phyloP scores from a whole-genome alignment of 345 rosid genomes.

The Camelina neglecta region DNA sequence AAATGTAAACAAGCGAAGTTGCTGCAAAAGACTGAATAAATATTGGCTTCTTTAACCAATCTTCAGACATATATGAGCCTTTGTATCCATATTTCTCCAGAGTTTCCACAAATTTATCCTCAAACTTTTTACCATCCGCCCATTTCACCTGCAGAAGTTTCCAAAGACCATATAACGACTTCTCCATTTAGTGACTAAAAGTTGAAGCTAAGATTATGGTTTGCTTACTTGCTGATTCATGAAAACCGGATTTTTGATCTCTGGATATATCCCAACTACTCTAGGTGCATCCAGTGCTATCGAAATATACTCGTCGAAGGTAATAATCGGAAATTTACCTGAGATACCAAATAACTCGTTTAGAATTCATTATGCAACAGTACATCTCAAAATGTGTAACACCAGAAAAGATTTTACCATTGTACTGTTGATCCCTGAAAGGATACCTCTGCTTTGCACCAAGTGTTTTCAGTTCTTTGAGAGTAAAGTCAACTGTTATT shows the following conservation, averaged over 20 bases:
- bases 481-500: constrained; percentile 82
- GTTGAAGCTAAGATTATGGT: constrained; percentile 10
- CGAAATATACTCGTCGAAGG: constrained; percentile 86
- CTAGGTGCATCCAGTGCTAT: constrained; percentile 84
- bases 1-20: constrained; percentile 70
- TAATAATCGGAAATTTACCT: constrained; percentile 82
- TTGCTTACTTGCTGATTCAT: constrained; percentile 78
- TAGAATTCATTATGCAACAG: not conserved
- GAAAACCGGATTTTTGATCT: constrained; percentile 89
- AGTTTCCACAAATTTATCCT: constrained; percentile 74
- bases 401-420: constrained; percentile 52
- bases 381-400: not conserved
- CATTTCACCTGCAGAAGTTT: constrained; percentile 74
- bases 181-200: constrained; percentile 2
- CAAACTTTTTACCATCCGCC: constrained; percentile 70
- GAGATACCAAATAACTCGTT: constrained; percentile 27
- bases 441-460: constrained; percentile 80
- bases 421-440: constrained; percentile 87
- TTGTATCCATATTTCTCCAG: constrained; percentile 80
- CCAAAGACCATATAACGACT: not conserved
- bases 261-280: constrained; percentile 96
- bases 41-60: constrained; percentile 81
- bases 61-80: constrained; percentile 80
- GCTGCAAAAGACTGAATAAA: constrained; percentile 98
- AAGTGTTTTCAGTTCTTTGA: constrained; percentile 69